A percentile compares a stretch with the other conserved stretches of the same genome.
These are phyloP conservation scores for Chalaropsis thielavioides DNA, from an alignment of 2,329 filamentous ascomycete species.

Conservation along the genomic window DNA sequence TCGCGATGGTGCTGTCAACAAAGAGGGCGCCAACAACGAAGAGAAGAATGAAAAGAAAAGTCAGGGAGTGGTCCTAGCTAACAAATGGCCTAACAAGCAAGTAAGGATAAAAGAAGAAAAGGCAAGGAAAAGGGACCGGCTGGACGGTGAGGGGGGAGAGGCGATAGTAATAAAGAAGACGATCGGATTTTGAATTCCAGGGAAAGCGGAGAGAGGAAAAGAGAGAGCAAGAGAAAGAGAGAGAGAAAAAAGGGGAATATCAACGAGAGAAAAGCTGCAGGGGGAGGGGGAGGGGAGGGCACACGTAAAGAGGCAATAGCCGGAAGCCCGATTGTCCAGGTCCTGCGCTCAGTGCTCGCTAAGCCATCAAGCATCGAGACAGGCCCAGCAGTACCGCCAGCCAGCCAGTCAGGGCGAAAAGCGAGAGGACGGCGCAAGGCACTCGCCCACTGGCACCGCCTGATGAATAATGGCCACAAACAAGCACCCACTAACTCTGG, in stretches of 20 bases:
- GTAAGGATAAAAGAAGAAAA: neutral
- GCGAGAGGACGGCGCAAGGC: too few species aligned
- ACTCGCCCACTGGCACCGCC: too few species aligned
- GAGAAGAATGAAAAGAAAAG: neutral
- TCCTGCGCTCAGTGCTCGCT: neutral
- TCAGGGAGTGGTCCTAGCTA: neutral
- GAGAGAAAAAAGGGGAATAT: conserved; percentile 3
- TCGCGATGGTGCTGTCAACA: neutral
- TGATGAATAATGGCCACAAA: too few species aligned
- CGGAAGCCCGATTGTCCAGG: neutral
- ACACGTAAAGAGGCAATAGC: neutral
- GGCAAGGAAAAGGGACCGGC: neutral
- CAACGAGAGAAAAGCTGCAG: neutral
- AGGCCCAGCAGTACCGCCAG: too few species aligned
- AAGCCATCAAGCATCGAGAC: neutral
- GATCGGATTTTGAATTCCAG: neutral
- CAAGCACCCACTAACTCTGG: too few species aligned
- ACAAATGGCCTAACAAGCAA: neutral
- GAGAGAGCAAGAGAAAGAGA: conserved; percentile 3
- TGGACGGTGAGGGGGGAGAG: neutral
- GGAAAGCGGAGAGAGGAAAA: neutral
- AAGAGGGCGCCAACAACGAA: neutral
- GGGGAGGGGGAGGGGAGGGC: neutral
- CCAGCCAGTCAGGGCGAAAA: too few species aligned
- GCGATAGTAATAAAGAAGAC: conserved; percentile 5